Evolutionary conservation across 2,329 filamentous ascomycete species (phyloP).

Genomic region (Sporothrix brunneoviolacea): DNA sequence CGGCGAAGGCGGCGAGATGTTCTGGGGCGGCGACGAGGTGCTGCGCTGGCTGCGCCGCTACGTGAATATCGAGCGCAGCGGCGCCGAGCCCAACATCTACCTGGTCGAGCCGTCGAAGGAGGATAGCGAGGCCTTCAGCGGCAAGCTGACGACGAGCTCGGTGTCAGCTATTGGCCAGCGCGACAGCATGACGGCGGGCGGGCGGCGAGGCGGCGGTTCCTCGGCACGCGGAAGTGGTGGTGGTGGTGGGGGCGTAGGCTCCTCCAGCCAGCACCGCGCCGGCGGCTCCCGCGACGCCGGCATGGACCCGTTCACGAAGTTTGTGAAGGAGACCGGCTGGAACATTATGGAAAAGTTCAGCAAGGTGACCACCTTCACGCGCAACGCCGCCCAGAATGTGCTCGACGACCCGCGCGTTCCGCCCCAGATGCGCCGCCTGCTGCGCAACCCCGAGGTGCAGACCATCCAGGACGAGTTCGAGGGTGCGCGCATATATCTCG

Average conservation of each 20-base stretch:
- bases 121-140: conserved; percentile 69
- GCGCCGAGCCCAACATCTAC: conserved; percentile 84
- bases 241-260: too few relatives aligned
- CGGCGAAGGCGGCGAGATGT: conserved; percentile 75
- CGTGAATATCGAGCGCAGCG: conserved; percentile 73
- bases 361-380: conserved; percentile 93
- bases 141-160: conserved; percentile 45
- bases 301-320: conserved; percentile 91
- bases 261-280: too few relatives aligned
- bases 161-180: conserved; percentile 37
- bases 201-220: conserved; percentile 26
- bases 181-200: conserved; percentile 30
- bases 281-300: conserved; percentile 49
- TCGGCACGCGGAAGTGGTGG: not conserved
- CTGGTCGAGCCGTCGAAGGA: conserved; percentile 81
- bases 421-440: conserved; percentile 74
- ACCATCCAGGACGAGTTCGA: conserved; percentile 96
- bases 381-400: conserved; percentile 84
- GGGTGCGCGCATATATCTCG: conserved; percentile 87
- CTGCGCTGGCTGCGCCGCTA: conserved; percentile 85
- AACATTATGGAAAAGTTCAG: conserved; percentile 94
- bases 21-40: conserved; percentile 97
- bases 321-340: conserved; percentile 92
- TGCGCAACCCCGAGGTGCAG: conserved; percentile 90
- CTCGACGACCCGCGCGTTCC: conserved; percentile 87